Percentiles rank a stretch among this genome's conserved stretches.
phyloP scores from a whole-genome alignment of 164 flowering plant species.

The Amborella trichopoda region DNA sequence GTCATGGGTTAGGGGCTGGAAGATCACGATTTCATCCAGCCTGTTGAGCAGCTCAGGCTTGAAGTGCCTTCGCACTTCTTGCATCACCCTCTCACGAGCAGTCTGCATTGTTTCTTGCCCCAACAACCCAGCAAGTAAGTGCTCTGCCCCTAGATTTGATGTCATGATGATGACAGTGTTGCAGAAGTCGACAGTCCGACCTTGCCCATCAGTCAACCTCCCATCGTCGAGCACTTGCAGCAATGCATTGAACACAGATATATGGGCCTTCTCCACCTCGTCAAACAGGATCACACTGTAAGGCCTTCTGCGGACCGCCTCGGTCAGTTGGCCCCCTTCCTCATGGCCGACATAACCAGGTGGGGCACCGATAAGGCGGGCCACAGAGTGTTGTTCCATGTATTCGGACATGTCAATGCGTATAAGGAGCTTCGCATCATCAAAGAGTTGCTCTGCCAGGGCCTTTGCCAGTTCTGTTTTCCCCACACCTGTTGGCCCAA shows the following conservation, averaged over 20 bases:
- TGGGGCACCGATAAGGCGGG: conserved; percentile 89
- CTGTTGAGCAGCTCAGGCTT: conserved; percentile 77
- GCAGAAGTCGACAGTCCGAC: conserved; percentile 78
- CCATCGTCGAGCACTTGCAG: conserved; percentile 96
- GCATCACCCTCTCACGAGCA: conserved; percentile 63
- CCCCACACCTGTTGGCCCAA: conserved; percentile 98
- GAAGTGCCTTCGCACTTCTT: conserved; percentile 70
- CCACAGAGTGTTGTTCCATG: conserved; percentile 91
- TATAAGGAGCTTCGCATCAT: conserved; percentile 65
- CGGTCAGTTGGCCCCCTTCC: conserved; percentile 97
- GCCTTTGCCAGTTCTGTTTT: conserved; percentile 96
- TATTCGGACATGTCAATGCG: conserved; percentile 96
- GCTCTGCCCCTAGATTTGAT: conserved; percentile 89
- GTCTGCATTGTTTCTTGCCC: conserved; percentile 61
- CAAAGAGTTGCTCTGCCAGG: conserved; percentile 83
- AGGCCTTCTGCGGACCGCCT: conserved; percentile 80
- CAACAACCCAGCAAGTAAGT: conserved; percentile 48
- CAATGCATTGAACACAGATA: conserved; percentile 63
- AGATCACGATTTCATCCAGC: conserved; percentile 81
- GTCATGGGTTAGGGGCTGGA: conserved; percentile 77
- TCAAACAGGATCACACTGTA: conserved; percentile 82
- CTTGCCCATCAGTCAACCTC: conserved; percentile 89
- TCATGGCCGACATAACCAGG: conserved; percentile 99
- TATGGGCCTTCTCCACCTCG: conserved; percentile 88
- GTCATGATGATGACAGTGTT: conserved; percentile 91